These are phyloP conservation scores for Thoreauomyces humboldtii DNA, from an alignment of 192 early-diverging fungal genomes.

Conservation along the genomic window DNA sequence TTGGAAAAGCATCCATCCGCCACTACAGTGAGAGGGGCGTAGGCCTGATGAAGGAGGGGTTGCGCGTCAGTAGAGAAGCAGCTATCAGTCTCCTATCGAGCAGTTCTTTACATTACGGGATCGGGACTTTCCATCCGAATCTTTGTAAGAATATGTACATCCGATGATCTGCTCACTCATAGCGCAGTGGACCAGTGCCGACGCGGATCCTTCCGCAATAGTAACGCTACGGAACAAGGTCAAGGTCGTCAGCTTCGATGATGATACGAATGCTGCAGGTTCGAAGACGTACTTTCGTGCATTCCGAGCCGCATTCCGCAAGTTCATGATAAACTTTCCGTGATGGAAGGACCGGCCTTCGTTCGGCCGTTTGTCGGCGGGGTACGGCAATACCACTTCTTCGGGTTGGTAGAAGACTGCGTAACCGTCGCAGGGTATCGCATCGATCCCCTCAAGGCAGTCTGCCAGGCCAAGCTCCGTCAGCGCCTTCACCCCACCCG, in stretches of 20 bases:
- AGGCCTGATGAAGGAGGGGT: slow-evolving; percentile 32
- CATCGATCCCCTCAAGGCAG: slow-evolving; percentile 80
- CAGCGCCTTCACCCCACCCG: slow-evolving; percentile 85
- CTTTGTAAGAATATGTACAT: slow-evolving; percentile 33
- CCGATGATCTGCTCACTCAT: slow-evolving; percentile 51
- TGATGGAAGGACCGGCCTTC: slow-evolving; percentile 89
- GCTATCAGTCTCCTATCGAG: background rate
- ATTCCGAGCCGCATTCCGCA: slow-evolving; percentile 64
- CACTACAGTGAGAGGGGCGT: slow-evolving; percentile 81
- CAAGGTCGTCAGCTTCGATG: too few relatives aligned
- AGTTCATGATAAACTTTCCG: slow-evolving; percentile 84
- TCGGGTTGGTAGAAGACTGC: slow-evolving; percentile 68
- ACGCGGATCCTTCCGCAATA: slow-evolving; percentile 74
- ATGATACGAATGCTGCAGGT: background rate
- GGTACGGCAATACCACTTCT: slow-evolving; percentile 72
- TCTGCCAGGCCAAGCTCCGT: slow-evolving; percentile 74
- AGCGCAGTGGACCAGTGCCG: slow-evolving; percentile 52
- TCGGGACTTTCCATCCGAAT: background rate
- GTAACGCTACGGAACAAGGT: slow-evolving; percentile 77
- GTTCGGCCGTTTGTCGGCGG: slow-evolving; percentile 49
- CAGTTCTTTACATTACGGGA: slow-evolving; percentile 12
- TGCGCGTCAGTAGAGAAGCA: background rate
- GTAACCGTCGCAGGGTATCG: slow-evolving; percentile 81
- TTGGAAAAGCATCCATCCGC: slow-evolving; percentile 95
- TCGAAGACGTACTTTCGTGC: slow-evolving; percentile 14